These are phyloP conservation scores for Tulasnella sp. DNA, from an alignment of 768 basidiomycete species.

Conservation along the genomic window DNA sequence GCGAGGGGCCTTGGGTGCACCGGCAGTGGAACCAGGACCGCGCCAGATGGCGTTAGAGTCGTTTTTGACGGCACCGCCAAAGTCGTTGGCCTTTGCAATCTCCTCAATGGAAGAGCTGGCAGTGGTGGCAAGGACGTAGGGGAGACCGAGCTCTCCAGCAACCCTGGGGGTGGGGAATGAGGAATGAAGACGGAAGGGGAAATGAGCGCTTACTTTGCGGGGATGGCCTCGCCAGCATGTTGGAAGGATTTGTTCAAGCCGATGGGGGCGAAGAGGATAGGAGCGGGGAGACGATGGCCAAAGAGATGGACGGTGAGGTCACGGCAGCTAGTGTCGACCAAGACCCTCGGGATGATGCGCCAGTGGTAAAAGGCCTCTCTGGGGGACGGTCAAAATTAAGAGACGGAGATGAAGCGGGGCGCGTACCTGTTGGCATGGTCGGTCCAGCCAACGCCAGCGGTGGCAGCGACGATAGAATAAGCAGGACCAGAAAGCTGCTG, in stretches of 20 bases:
- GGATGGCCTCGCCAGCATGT: conserved; percentile 20
- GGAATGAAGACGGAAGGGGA: conserved; percentile 14
- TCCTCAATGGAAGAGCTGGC: conserved; percentile 60
- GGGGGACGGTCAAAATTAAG: too few relatives aligned
- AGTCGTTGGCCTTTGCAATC: conserved; percentile 51
- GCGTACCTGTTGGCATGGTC: conserved; percentile 42
- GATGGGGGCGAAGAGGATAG: conserved; percentile 50
- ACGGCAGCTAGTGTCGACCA: conserved; percentile 45
- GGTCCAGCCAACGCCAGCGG: conserved; percentile 59
- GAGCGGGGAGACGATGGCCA: conserved; percentile 48
- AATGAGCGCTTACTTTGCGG: conserved; percentile 21
- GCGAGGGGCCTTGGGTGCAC: conserved; percentile 35
- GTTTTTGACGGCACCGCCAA: conserved; percentile 11
- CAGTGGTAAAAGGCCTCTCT: conserved; percentile 47
- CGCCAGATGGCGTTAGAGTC: not conserved
- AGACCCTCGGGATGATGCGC: conserved; percentile 72
- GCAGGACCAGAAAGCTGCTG: conserved; percentile 25
- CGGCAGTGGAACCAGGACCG: not conserved
- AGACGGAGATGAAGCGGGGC: too few relatives aligned
- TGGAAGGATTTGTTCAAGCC: conserved; percentile 22
- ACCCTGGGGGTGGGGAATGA: conserved; percentile 41
- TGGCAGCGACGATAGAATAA: conserved; percentile 66
- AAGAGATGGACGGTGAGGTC: conserved; percentile 50
- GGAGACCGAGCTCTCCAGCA: conserved; percentile 46
- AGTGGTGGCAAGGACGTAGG: conserved; percentile 67